Base-by-base conservation (phyloP, 768 basidiomycete genomes). In the Amanita subjunquillea region DNA sequence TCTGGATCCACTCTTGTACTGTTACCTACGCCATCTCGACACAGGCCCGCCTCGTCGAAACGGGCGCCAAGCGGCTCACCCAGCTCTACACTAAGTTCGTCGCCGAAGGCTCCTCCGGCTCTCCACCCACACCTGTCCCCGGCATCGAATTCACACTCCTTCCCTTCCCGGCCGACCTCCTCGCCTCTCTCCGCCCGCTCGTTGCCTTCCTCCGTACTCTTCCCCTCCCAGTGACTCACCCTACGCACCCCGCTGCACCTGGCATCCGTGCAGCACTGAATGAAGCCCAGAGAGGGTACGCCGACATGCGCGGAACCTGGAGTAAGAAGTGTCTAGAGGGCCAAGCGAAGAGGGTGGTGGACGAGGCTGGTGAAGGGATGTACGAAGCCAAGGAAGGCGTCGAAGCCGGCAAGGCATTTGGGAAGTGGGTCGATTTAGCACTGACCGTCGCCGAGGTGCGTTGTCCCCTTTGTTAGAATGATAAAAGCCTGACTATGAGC, bases 231-330 rank as follows among this genome's bases (percentile, higher is more conserved):
- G 71, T 83, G 0, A 89, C 89, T 0, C 87, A 91, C 58, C 89
- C 89, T 1, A 87, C 88, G 0, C 88, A 91, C 61, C 87, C 86
- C 0, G 86, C 86, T 6, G 78, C 87, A 0, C 73, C 72, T 4
- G 70, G 71, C 3, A 90, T 91, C 41, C 68, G 80, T 20, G 60
- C 74, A 2, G 82, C 85, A 2, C 64, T 92, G 6, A 80, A 74
- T 59, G 89, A 91, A 17, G 87, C 87, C 5, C 87, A 89, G 65
- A 74, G 75, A 51, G 89, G 89, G 1, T 91, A 87, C 56, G 89
- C 87, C 0, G 88, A 91, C 57, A 91, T 91, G 87, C 77, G 90
- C 25, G 87, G 88, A 8, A 74, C 71, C 10, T 91, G 90, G 90
- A 75, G 72, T 39, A 76, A 76, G 55, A 88, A 84, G 59, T 85